Conservation (phyloP, 2,329 filamentous ascomycete genomes). For the Apiospora malaysiana region DNA sequence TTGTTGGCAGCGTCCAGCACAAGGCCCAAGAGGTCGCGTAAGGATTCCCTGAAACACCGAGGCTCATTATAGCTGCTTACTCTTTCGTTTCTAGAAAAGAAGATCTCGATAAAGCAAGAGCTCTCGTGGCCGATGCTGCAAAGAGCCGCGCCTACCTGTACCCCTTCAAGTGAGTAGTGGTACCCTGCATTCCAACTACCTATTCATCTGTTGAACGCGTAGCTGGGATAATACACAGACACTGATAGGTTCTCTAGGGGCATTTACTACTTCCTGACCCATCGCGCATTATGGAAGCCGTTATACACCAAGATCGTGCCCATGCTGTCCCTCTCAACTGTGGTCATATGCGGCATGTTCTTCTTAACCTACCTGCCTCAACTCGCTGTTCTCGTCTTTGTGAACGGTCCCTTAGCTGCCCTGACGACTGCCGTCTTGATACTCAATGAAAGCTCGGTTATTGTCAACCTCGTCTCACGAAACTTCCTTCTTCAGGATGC, state of each 20-base stretch:
- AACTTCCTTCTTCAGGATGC: slow-evolving; percentile 82
- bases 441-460: slow-evolving; percentile 64
- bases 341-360: slow-evolving; percentile 83
- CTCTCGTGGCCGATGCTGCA: slow-evolving; percentile 70
- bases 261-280: slow-evolving; percentile 63
- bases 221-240: background rate
- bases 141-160: slow-evolving; percentile 84
- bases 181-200: background rate
- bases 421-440: slow-evolving; percentile 74
- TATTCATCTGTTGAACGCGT: background rate
- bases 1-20: slow-evolving; percentile 42
- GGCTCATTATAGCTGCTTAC: slow-evolving; percentile 22
- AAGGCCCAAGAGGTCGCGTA: slow-evolving; percentile 59
- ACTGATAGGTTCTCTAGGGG: slow-evolving; percentile 43
- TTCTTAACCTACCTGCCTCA: slow-evolving; percentile 86
- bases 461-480: slow-evolving; percentile 63
- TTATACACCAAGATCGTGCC: slow-evolving; percentile 60
- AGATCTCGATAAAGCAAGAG: slow-evolving; percentile 72
- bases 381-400: slow-evolving; percentile 79
- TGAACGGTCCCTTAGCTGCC: slow-evolving; percentile 83
- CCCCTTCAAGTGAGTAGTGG: slow-evolving; percentile 67
- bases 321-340: slow-evolving; percentile 72
- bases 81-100: slow-evolving; percentile 57
- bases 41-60: slow-evolving; percentile 21
- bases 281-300: slow-evolving; percentile 64